Base-by-base conservation (phyloP, 257 asterid species). In the Orobanche coerulescens region DNA sequence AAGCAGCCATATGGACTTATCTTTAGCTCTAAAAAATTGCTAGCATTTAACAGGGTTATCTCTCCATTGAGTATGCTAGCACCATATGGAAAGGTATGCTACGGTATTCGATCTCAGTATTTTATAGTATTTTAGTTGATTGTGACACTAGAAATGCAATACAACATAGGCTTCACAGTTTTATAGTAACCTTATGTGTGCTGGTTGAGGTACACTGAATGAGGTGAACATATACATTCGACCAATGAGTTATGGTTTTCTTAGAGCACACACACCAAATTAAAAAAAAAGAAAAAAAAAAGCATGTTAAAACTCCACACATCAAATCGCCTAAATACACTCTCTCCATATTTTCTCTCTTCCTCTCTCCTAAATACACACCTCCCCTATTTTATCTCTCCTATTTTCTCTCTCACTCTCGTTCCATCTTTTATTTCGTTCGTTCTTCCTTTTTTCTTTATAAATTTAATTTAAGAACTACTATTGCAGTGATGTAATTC, bases 51-150 rank as follows among this genome's bases (percentile, higher is more conserved):
- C 26, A 56, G 69, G 19, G 33, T 64, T 28, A 23, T 62, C 71
- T 54, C 55, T 6, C 67, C 58, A 16, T 33, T 69, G 28, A 58
- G 69, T 58, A 18, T 60, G 26, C 44, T 15, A 47, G 67, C 58
- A 28, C 73, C 58, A 28, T 71, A 62, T 36, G 77, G 43, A 66
- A 85, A 72, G 87, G 90, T 85, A 82, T 79, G 76, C 30, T 64
- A 0, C 33, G 0, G 22, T 14, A 0, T 56, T 55, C 68, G 30
- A 61, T 65, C 52, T 40, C 62, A 50, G 16, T 75, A 53, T 49
- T 31, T 15, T 37, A 24, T 22, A 10, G 15, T 30, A 31, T 33
- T 46, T 55, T 18, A 20, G 59, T 58, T 20, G 5, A 23, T 22
- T 56, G 22, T 22, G 14, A 9, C 46, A 9, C 26, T 33, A 12